These are phyloP conservation scores for Trichoderma arundinaceum DNA, from an alignment of 2,329 filamentous ascomycete species.

Conservation along the genomic window DNA sequence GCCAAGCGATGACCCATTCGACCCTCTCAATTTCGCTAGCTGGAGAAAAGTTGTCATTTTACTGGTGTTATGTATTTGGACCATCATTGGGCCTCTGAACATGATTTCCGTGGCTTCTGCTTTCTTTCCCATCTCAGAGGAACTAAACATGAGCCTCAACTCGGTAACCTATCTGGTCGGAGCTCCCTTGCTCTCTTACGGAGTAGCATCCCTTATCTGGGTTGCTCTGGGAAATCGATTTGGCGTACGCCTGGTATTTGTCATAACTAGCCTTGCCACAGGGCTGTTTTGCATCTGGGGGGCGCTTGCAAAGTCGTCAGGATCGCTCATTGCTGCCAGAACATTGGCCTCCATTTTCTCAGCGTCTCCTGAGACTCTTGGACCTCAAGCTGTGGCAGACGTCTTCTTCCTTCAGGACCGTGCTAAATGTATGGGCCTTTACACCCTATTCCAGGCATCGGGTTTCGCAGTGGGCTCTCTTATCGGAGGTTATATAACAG, in stretches of 20 bases:
- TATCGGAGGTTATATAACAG: constrained; percentile 12
- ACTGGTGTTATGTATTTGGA: constrained; percentile 16
- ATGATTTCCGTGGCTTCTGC: constrained; percentile 21
- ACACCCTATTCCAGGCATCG: constrained; percentile 7
- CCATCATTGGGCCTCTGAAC: constrained; percentile 13
- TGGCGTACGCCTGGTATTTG: constrained; percentile 14
- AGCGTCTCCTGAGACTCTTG: constrained; percentile 17
- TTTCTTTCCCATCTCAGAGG: constrained; percentile 17
- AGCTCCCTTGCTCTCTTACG: constrained; percentile 16
- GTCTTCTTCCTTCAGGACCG: constrained; percentile 19
- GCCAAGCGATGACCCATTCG: constrained; percentile 18
- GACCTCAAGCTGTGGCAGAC: constrained; percentile 2
- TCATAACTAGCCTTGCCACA: background rate
- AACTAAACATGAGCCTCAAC: constrained; percentile 17
- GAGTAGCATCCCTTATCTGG: constrained; percentile 24
- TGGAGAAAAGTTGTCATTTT: constrained; percentile 9
- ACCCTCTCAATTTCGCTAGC: constrained; percentile 15
- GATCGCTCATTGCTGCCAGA: constrained; percentile 14
- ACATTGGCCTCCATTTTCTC: constrained; percentile 18
- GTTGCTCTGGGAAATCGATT: constrained; percentile 9
- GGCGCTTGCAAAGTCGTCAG: constrained; percentile 3
- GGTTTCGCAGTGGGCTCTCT: constrained; percentile 13
- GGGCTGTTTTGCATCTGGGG: constrained; percentile 17
- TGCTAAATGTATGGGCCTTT: constrained; percentile 16
- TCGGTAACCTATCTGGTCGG: constrained; percentile 16